Evolutionary conservation across 495 filamentous ascomycete species (phyloP).

Genomic region (Aspergillus affinis): DNA sequence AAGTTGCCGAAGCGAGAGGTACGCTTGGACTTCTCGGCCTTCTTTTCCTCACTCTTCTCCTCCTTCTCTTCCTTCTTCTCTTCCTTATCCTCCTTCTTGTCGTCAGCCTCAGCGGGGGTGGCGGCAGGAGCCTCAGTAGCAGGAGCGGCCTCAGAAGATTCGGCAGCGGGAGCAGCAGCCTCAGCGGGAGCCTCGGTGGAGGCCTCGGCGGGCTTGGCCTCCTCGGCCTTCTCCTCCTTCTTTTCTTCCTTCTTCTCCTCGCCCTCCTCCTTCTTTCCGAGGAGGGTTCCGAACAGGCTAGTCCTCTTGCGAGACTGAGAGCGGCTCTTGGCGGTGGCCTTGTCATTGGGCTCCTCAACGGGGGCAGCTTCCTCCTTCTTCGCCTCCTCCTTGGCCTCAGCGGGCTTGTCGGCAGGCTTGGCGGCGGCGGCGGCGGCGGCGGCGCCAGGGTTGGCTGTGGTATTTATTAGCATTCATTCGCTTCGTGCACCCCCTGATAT

Average conservation of each 20-base stretch:
- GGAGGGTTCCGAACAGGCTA: constrained; percentile 76
- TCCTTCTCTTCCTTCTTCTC: constrained; percentile 36
- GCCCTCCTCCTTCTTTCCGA: constrained; percentile 72
- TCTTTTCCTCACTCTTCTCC: constrained; percentile 40
- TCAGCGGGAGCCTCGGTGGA: constrained; percentile 28
- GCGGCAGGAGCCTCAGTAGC: constrained; percentile 10
- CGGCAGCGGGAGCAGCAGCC: constrained; percentile 26
- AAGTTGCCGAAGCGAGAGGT: constrained; percentile 51
- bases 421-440: constrained; percentile 41
- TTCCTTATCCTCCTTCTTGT: constrained; percentile 36
- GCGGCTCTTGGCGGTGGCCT: constrained; percentile 57
- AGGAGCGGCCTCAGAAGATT: constrained; percentile 23
- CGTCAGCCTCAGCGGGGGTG: constrained; percentile 20
- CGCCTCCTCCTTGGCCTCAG: constrained; percentile 43
- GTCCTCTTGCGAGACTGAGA: constrained; percentile 85
- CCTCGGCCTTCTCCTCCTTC: constrained; percentile 39
- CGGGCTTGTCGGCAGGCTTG: constrained; percentile 48
- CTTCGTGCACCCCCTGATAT: background rate
- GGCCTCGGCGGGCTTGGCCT: constrained; percentile 35
- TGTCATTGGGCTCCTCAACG: constrained; percentile 47
- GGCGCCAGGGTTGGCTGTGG: constrained; percentile 52
- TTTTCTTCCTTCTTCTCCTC: constrained; percentile 56
- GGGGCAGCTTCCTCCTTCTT: constrained; percentile 43
- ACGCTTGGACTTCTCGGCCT: constrained; percentile 46
- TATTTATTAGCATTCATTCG: constrained; percentile 6